Evolutionary conservation across 2,329 filamentous ascomycete genomes (phyloP).

Genomic region (Triangularia setosa): DNA sequence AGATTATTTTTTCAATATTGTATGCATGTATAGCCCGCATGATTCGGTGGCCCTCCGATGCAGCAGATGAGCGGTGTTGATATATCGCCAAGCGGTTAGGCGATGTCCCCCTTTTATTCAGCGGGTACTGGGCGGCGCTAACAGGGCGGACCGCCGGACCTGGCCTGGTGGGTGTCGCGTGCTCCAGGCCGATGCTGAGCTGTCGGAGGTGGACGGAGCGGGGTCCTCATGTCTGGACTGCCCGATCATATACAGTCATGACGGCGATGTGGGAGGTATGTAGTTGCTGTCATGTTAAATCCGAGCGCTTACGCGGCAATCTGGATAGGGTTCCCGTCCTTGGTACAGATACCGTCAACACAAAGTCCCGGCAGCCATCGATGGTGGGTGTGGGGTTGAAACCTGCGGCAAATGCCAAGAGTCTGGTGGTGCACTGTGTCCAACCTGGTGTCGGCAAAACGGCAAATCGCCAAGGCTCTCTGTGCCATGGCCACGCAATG

Average conservation of each 20-base stretch:
- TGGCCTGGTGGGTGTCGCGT: neutral
- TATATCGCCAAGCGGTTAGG: neutral
- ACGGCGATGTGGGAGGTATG: too few species aligned
- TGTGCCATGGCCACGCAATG: constrained; percentile 1
- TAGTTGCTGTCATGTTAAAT: too few species aligned
- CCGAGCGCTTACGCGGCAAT: neutral
- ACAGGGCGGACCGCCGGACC: neutral
- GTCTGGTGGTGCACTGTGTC: neutral
- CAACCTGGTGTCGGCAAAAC: constrained; percentile 4
- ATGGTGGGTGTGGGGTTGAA: neutral
- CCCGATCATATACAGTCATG: too few species aligned
- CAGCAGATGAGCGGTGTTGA: neutral
- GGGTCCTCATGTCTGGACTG: too few species aligned
- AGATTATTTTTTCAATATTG: too few species aligned
- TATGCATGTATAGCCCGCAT: too few species aligned
- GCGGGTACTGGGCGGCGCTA: neutral
- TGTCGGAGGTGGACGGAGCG: neutral
- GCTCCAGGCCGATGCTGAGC: neutral
- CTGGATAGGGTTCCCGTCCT: neutral
- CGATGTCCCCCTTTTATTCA: neutral
- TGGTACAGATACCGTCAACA: neutral
- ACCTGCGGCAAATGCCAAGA: neutral
- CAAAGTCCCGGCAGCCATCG: neutral
- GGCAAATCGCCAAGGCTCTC: constrained; percentile 6
- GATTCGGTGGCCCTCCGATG: too few species aligned